phyloP scores from a whole-genome alignment of 2,329 filamentous ascomycete genomes.

The Tolypocladium endophyticum region DNA sequence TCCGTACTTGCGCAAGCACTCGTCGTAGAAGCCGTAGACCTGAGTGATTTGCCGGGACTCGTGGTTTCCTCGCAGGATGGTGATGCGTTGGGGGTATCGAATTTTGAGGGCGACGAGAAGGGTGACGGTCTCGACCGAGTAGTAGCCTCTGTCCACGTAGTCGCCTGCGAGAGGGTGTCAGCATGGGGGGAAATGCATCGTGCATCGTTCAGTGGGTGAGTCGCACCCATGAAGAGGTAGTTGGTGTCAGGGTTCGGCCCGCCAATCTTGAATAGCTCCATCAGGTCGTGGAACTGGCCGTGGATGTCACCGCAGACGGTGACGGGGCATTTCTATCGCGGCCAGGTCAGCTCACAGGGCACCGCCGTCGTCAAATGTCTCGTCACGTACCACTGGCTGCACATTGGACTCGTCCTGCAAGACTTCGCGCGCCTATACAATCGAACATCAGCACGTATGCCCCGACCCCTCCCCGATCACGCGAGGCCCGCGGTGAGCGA shows the following conservation, averaged over 20 bases:
- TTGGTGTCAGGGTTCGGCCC: slow-evolving; percentile 97
- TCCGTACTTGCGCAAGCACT: slow-evolving; percentile 96
- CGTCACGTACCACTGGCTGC: slow-evolving; percentile 76
- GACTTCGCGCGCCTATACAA: slow-evolving; percentile 74
- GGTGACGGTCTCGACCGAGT: slow-evolving; percentile 96
- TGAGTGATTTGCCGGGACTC: slow-evolving; percentile 98
- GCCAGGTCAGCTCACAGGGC: not conserved
- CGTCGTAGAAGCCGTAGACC: slow-evolving; percentile 98
- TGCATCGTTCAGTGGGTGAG: not conserved
- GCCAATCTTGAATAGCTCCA: slow-evolving; percentile 99
- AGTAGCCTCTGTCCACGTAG: slow-evolving; percentile 97
- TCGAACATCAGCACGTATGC: slow-evolving; percentile 7
- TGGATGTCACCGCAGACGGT: slow-evolving; percentile 99
- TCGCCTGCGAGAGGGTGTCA: slow-evolving; percentile 50
- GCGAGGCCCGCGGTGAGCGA: slow-evolving; percentile 10
- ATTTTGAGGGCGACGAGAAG: slow-evolving; percentile 96
- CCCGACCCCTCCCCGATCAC: slow-evolving; percentile 11
- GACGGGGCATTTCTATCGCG: slow-evolving; percentile 80
- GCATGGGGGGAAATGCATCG: not conserved
- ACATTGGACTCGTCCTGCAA: slow-evolving; percentile 97
- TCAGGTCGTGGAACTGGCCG: slow-evolving; percentile 96
- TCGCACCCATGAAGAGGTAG: slow-evolving; percentile 95
- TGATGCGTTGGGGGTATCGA: slow-evolving; percentile 94
- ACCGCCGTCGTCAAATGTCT: too few species aligned
- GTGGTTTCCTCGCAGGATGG: slow-evolving; percentile 96